Conservation (phyloP, 306 rosid genomes). For the Dicorynia guianensis region DNA sequence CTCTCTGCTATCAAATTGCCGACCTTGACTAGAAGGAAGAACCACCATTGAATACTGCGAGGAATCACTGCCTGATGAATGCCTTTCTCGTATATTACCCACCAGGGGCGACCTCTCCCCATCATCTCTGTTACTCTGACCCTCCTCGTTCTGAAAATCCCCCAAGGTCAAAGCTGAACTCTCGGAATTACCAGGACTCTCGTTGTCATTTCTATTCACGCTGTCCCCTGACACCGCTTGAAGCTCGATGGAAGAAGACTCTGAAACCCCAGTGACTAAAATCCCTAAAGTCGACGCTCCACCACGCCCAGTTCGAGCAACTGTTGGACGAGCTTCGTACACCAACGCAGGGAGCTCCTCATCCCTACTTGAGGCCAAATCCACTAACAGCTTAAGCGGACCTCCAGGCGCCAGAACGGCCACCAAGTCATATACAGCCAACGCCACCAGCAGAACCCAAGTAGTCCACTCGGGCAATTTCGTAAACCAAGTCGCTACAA, state of each 20-base stretch:
- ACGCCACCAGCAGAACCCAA: conserved; percentile 80
- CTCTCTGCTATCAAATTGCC: conserved; percentile 40
- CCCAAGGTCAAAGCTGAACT: conserved; percentile 36
- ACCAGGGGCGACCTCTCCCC: conserved; percentile 74
- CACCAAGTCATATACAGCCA: conserved; percentile 82
- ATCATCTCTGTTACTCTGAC: conserved; percentile 35
- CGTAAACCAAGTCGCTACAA: conserved; percentile 93
- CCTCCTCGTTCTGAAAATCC: conserved; percentile 26
- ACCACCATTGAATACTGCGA: conserved; percentile 45
- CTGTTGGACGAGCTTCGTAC: conserved; percentile 89
- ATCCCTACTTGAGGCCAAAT: conserved; percentile 80
- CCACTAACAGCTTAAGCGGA: conserved; percentile 86
- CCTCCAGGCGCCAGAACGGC: conserved; percentile 97
- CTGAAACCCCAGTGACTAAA: conserved; percentile 67
- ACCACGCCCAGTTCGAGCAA: conserved; percentile 39
- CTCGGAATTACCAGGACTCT: conserved; percentile 25
- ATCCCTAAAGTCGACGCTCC: conserved; percentile 55
- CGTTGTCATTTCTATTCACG: conserved; percentile 34
- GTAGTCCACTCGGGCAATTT: conserved; percentile 96
- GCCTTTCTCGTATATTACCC: conserved; percentile 43
- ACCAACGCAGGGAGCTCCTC: conserved; percentile 93
- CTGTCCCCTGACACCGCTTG: conserved; percentile 55
- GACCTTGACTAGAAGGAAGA: conserved; percentile 30
- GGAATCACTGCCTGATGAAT: conserved; percentile 45
- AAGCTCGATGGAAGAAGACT: conserved; percentile 75